Evolutionary conservation across 2,329 filamentous ascomycete genomes (phyloP), one percentile per base, ranked within the genome.

Genomic region (Graphiopsis chlorocephala): DNA sequence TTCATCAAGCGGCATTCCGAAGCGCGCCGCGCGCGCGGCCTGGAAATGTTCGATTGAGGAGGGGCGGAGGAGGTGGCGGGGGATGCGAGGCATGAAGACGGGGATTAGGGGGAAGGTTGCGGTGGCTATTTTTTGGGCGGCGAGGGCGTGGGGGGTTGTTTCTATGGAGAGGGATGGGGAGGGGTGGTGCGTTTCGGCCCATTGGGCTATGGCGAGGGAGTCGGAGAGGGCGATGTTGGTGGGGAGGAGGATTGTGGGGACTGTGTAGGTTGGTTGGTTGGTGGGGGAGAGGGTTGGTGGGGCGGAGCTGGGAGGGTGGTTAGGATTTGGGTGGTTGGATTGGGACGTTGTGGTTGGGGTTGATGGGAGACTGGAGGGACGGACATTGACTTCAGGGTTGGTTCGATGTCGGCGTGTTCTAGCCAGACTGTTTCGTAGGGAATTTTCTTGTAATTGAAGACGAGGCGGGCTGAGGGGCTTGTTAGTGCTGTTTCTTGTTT

Each of bases 361-460:
- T 14, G 47, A 12, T 11, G 47, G 12, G 20, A 11, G 25, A 23
- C 23, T 47, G 50, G 50, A 20, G 1, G 17, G 33, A 38, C 28
- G 4, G 56, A 80, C 78, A 79, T 72, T 29, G 56, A 72, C 72
- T 78, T 77, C n/a, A 81, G 68, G 2, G 77, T 79, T 2, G 76
- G 74, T 66, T 78, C 77, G 66, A 81, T 80, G 55, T 81, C 78
- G 1, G 75, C 77, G 62, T 80, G 79, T 63, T 80, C 78, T 29
- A 81, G 73, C 60, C 80, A 81, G 62, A 79, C 57, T 8, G 78
- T 80, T 47, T 58, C 72, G 68, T 80, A 80, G 20, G 78, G 72
- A 29, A 81, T 75, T 1, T 72, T 56, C 69, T 81, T 81, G 61
- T 80, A 81, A 67, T 80, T 80, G 20, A 81, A 78, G 72, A 81